Percentiles rank a stretch among this genome's conserved stretches.
Conservation (phyloP, 164 flowering plant genomes). For the Vitis rupestris region DNA sequence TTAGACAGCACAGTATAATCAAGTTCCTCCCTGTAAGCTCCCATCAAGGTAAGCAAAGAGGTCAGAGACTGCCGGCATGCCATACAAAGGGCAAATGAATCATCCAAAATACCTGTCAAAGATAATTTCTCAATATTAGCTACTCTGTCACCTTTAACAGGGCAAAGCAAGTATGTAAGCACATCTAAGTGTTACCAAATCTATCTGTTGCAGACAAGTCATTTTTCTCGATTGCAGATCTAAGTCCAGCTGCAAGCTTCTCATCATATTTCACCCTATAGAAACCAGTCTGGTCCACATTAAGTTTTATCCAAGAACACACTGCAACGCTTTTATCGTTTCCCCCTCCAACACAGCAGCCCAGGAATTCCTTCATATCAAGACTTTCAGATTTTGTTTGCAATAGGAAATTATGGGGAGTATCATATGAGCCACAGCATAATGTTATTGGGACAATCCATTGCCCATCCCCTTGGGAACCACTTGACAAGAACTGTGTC, state of each 20-base stretch:
- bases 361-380: slow-evolving; percentile 40
- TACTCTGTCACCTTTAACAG: not conserved
- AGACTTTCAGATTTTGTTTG: slow-evolving; percentile 39
- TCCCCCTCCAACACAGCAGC: slow-evolving; percentile 20
- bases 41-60: slow-evolving; percentile 82
- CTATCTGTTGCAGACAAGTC: slow-evolving; percentile 73
- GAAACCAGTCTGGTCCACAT: slow-evolving; percentile 90
- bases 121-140: not conserved
- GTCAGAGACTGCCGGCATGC: slow-evolving; percentile 71
- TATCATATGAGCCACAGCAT: slow-evolving; percentile 75
- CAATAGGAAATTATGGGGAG: slow-evolving; percentile 58
- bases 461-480: slow-evolving; percentile 71
- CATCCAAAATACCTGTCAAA: slow-evolving; percentile 83
- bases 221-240: slow-evolving; percentile 68
- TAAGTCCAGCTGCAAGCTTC: slow-evolving; percentile 64
- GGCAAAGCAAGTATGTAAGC: not conserved
- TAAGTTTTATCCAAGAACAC: slow-evolving; percentile 72
- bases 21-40: slow-evolving; percentile 71
- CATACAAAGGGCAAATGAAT: slow-evolving; percentile 81
- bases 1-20: slow-evolving; percentile 88
- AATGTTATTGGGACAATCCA: slow-evolving; percentile 96
- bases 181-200: slow-evolving; percentile 58
- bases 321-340: slow-evolving; percentile 3
- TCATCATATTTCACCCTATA: slow-evolving; percentile 97
- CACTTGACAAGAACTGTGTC: slow-evolving; percentile 83